Evolutionary conservation across 2,329 filamentous ascomycete genomes (phyloP), one percentile per base, ranked within the genome.

Genomic region (Sporothrix luriei): DNA sequence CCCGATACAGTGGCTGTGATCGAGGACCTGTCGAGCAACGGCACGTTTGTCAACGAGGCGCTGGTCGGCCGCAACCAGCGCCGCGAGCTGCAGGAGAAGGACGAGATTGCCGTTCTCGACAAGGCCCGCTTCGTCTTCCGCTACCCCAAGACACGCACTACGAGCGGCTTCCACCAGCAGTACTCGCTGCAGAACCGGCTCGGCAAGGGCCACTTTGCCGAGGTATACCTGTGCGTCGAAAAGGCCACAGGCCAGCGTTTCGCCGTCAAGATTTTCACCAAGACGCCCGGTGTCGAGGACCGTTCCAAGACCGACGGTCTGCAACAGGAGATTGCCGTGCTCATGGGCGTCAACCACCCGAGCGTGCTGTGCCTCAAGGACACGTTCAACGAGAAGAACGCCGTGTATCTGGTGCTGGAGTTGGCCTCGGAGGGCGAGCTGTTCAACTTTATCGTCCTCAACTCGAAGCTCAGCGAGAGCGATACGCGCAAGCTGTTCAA

Each of bases 261-360:
- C 78, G 95, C 95, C 3, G 95, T 97, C 76, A 99, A 99, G 82
- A 90, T 95, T 71, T 98, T 99, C 77, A 93, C 93, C 75, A 95
- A 93, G 80, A 89, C 91, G 5, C 85, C 89, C 2, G 91, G 91
- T n/a, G 85, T 90, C 71, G 93, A 94, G 52, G 93, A 97, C 74
- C 88, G 87, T 73, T 91, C 92, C 21, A 94, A 94, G 79, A 89
- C 90, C 6, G 93, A 97, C 71, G 90, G 92, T 2, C 80, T 98
- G 59, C 93, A 97, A 77, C 94, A 98, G 78, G 96, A 99, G 78
- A 97, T 99, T 77, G 94, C 92, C 26, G 92, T 99, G 19, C 82
- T 99, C 71, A 98, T 97, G 93, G 89, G 93, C n/a, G 93, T 99
- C 72, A 97, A 91, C 77, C 95, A 99, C 78, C 92, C 93, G 4